Conservation (phyloP, 2,329 filamentous ascomycete genomes). For the Penicillium oxalicum region DNA sequence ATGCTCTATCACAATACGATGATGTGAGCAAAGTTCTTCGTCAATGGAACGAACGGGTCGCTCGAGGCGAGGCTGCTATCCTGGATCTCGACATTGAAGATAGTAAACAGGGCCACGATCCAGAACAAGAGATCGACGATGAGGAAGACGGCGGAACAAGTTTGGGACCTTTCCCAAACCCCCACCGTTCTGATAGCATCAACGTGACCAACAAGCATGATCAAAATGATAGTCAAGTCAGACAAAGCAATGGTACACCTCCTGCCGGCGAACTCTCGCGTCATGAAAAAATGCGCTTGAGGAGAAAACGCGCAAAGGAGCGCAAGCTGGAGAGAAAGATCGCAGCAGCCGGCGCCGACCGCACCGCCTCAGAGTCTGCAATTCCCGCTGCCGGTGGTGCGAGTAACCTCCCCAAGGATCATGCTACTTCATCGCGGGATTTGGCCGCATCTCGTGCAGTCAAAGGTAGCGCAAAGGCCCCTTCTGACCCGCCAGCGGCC, state of each 20-base stretch:
- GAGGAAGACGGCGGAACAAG: constrained; percentile 15
- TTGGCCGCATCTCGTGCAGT: too few species aligned
- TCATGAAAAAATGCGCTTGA: neutral
- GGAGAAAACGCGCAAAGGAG: constrained; percentile 16
- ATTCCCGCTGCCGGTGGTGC: neutral
- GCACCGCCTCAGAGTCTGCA: neutral
- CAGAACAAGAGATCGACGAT: constrained; percentile 1
- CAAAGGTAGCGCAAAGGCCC: too few species aligned
- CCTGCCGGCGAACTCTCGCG: too few species aligned
- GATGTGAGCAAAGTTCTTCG: constrained; percentile 43
- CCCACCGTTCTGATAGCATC: neutral
- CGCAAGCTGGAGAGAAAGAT: constrained; percentile 19
- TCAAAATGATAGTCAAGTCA: too few species aligned
- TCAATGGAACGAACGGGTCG: constrained; percentile 26
- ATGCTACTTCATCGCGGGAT: too few species aligned
- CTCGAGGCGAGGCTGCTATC: constrained; percentile 9
- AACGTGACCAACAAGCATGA: too few species aligned
- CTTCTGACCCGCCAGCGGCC: neutral
- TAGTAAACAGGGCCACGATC: neutral
- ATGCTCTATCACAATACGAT: constrained; percentile 44
- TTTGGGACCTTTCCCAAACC: neutral
- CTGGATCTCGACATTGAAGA: constrained; percentile 18
- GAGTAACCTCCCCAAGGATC: too few species aligned
- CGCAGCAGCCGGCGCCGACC: neutral
- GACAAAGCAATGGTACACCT: too few species aligned